Base-by-base conservation (phyloP, 2,329 filamentous ascomycete species). In the Xylaria sp. region DNA sequence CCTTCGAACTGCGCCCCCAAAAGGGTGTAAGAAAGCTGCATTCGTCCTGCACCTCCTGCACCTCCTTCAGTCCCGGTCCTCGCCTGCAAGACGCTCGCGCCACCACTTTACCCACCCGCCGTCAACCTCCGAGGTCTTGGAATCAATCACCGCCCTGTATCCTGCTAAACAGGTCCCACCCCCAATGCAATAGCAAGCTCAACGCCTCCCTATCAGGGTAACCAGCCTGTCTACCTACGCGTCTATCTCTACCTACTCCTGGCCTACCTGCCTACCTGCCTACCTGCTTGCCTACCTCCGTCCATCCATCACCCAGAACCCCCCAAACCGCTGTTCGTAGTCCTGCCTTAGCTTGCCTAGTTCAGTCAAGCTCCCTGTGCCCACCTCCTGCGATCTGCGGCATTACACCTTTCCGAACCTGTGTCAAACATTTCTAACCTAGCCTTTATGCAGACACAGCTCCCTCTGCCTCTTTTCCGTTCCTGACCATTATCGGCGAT, bases 361-460 rank as follows among this genome's bases (percentile, higher is more conserved):
- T 11, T 46, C 50, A 41, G 48, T 47, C 41, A 55, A 41, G 42
- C 61, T 52, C 57, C 46, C 49, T 57, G 50, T 62, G 60, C 58
- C 60, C 56, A 60, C 56, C 59, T 57, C 60, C 60, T 65, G 61
- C 60, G 55, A 63, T 65, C 68, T 72, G 69, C 71, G 71, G 71
- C 70, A 72, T 67, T 66, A 70, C 67, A 69, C 68, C 52, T 54
- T 56, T 61, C 59, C 56, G 54, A 60, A 45, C 60, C 62, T 67
- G 70, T 70, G 67, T 67, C 68, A 69, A 72, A 69, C 69, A 66
- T 66, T 71, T 73, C 24, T 9, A 26, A 6, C 71, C 70, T 73
- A 65, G 73, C 67, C 66, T 69, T 71, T 64, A 71, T 70, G 68
- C 69, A 69, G 68, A 66, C 39, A 65, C 57, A 57, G 59, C 63